Percentiles rank a stretch among this genome's conserved stretches.
Evolutionary conservation across 2,329 filamentous ascomycete species (phyloP).

Genomic region (Scedosporium apiospermum): DNA sequence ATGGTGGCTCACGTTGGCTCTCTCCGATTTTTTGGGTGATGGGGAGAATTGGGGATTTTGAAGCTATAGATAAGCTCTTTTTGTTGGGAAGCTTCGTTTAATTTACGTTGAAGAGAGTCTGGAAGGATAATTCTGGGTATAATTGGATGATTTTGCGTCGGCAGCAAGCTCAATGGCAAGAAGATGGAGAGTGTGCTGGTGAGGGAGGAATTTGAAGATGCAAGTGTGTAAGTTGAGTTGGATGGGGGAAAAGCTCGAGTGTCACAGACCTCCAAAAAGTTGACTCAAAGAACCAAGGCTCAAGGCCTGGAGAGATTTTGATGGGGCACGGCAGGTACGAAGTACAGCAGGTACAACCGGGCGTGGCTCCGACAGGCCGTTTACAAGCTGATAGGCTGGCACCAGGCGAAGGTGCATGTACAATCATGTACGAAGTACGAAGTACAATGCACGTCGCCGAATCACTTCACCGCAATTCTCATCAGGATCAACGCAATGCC

Average conservation of each 20-base stretch:
- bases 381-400: neutral
- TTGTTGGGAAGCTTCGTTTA: neutral
- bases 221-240: slow-evolving; percentile 1
- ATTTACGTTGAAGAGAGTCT: neutral
- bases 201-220: neutral
- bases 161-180: neutral
- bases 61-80: neutral
- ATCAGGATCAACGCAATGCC: neutral
- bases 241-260: neutral
- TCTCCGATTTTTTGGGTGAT: no score
- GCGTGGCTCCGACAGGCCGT: no score
- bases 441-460: neutral
- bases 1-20: neutral
- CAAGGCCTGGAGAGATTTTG: neutral
- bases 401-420: neutral
- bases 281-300: neutral
- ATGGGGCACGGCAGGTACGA: neutral
- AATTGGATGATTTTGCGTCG: neutral
- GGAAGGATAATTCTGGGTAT: neutral
- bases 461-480: slow-evolving; percentile 1
- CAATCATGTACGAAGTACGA: neutral
- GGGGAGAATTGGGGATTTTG: neutral
- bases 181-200: neutral
- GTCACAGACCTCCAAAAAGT: neutral
- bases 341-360: neutral